Base-by-base conservation (phyloP, 2,329 filamentous ascomycete species). In the Aspergillus vadensis region DNA sequence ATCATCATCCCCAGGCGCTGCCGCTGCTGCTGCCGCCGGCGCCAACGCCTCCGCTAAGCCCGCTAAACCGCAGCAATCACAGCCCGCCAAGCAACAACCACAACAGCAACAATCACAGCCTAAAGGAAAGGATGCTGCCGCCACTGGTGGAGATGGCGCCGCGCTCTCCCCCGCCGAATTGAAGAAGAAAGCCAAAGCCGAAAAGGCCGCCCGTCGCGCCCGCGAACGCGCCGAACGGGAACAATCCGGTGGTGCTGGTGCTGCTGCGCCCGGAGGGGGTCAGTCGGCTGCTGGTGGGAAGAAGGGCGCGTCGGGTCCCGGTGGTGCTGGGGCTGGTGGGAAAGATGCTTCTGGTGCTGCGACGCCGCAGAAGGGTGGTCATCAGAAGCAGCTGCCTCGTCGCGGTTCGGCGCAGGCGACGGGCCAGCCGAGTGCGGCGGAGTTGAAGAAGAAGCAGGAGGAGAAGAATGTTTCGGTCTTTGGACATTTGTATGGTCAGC, bases 121-220 rank as follows among this genome's bases (percentile, higher is more conserved):
- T 38, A 70, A 74, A 64, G 59, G 62, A 51, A 70, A 70, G 56
- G 65, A 68, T 59, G 63, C 38, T 44, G 21, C 38, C 15, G 39
- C 71, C 44, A 63, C 70, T 27, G 43, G 65, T n/a, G 63, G 64
- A 5, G 68, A 69, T 44, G 65, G 65, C 6, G 69, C 67, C 15
- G 70, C 71, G 25, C 69, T 80, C 30, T 75, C 75, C 6, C 72
- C 72, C 38, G 92, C 91, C 19, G 90, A 96, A 76, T 74, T 96
- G 71, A 98, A 98, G 79, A 94, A 93, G 70, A 88, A 87, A 74
- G 89, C 90, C 63, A 94, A 97, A 76, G 93, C 91, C 32, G 94
- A 97, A 75, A 98, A 97, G 80, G 90, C 91, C 55, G 92, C 92
- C 50, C 85, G 91, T 63, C 85, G 94, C 79, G 91, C 90, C 52